phyloP scores from a whole-genome alignment of 257 asterid genomes.

The Lithospermum erythrorhizon region DNA sequence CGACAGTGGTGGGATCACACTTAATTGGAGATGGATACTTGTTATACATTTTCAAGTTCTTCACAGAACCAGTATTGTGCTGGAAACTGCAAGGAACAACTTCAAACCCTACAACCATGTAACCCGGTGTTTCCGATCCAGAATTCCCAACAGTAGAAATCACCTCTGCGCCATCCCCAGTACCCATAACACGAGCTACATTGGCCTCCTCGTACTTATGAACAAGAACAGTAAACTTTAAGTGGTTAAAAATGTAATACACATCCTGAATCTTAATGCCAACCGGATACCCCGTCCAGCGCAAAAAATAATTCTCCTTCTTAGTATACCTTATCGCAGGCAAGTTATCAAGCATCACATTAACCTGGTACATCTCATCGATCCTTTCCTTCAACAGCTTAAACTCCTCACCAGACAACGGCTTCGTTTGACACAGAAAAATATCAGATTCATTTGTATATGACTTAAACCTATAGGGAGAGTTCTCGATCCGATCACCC shows the following conservation, averaged over 20 bases:
- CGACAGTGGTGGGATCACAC: slow-evolving; percentile 61
- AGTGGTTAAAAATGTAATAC: slow-evolving; percentile 64
- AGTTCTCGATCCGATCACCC: slow-evolving; percentile 93
- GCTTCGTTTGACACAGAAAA: slow-evolving; percentile 60
- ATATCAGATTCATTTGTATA: slow-evolving; percentile 54
- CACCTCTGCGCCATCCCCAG: slow-evolving; percentile 75
- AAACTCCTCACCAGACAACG: slow-evolving; percentile 54
- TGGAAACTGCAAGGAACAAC: slow-evolving; percentile 73
- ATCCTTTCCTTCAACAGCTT: slow-evolving; percentile 75
- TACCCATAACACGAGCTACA: slow-evolving; percentile 77
- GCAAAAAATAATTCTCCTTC: slow-evolving; percentile 50
- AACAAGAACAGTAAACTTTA: slow-evolving; percentile 66
- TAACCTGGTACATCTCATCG: slow-evolving; percentile 83
- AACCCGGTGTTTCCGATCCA: slow-evolving; percentile 61
- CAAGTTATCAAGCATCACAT: slow-evolving; percentile 67
- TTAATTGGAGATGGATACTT: slow-evolving; percentile 47
- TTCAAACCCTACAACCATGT: slow-evolving; percentile 88
- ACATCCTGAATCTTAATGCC: slow-evolving; percentile 58
- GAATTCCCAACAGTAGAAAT: slow-evolving; percentile 42
- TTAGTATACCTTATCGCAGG: slow-evolving; percentile 74
- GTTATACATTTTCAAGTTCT: slow-evolving; percentile 45
- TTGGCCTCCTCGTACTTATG: slow-evolving; percentile 63
- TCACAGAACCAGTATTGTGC: slow-evolving; percentile 42
- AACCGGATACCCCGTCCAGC: slow-evolving; percentile 82
- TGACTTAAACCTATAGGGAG: slow-evolving; percentile 84